Conservation (phyloP, 2,329 filamentous ascomycete genomes). For the Verticillium zaregamsianum region DNA sequence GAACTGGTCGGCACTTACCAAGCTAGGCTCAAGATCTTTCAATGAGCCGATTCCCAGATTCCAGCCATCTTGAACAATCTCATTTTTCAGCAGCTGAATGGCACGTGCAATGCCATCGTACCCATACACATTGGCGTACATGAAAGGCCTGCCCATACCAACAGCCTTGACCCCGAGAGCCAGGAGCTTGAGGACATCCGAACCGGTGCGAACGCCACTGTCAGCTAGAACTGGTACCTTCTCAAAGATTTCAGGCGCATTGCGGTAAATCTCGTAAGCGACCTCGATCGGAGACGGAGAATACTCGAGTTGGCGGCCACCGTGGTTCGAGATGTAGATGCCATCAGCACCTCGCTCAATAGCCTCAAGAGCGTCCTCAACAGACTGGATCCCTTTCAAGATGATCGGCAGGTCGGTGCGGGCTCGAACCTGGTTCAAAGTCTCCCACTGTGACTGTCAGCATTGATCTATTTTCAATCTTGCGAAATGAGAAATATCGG, state of each 20-base stretch:
- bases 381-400: constrained; percentile 32
- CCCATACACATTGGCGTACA: constrained; percentile 48
- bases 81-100: constrained; percentile 43
- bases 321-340: constrained; percentile 37
- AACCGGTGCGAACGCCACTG: constrained; percentile 32
- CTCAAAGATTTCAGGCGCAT: constrained; percentile 30
- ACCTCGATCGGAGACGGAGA: constrained; percentile 27
- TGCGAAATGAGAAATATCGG: too few species aligned
- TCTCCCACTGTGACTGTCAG: constrained; percentile 17
- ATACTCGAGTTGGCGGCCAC: constrained; percentile 35
- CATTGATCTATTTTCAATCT: too few species aligned
- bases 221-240: constrained; percentile 31
- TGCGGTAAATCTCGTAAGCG: constrained; percentile 25
- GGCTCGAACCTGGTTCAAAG: constrained; percentile 21
- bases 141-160: constrained; percentile 40
- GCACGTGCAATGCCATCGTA: constrained; percentile 39
- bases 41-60: too few species aligned
- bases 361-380: constrained; percentile 29
- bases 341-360: constrained; percentile 25
- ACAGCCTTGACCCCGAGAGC: constrained; percentile 34
- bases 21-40: too few species aligned
- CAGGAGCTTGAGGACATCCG: constrained; percentile 33
- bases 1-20: too few species aligned
- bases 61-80: constrained; percentile 31
- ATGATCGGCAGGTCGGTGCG: constrained; percentile 30